These are phyloP conservation scores for Laetiporus sulphureus DNA, from an alignment of 1,284 basidiomycete species.

Conservation along the genomic window DNA sequence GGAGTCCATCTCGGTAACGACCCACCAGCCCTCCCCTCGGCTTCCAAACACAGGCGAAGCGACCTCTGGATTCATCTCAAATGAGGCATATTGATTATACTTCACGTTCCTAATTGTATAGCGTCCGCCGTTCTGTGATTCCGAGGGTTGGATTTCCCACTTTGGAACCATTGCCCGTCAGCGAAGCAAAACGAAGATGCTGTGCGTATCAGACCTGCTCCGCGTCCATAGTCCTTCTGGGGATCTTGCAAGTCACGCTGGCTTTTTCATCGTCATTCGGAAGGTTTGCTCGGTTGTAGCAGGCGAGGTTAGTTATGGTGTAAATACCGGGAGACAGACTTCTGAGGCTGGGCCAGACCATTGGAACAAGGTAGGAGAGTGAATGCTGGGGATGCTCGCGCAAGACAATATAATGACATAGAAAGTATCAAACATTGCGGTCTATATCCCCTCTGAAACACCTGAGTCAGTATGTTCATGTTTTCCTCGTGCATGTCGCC, in stretches of 20 bases:
- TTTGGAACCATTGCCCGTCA: too few relatives aligned
- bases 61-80: background rate
- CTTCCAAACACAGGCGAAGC: background rate
- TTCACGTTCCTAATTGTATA: background rate
- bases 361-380: too few relatives aligned
- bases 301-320: background rate
- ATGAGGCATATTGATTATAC: background rate
- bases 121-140: too few relatives aligned
- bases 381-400: too few relatives aligned
- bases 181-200: too few relatives aligned
- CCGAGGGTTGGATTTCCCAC: background rate
- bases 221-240: background rate
- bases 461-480: too few relatives aligned
- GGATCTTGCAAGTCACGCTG: background rate
- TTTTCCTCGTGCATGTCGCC: too few relatives aligned
- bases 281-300: background rate
- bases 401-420: too few relatives aligned
- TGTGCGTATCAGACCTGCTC: background rate
- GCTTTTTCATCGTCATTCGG: background rate
- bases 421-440: too few relatives aligned
- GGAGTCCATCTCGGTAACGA: background rate
- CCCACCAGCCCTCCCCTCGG: background rate
- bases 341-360: too few relatives aligned
- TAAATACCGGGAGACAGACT: background rate
- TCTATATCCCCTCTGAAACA: too few relatives aligned